Percentiles rank a stretch among this genome's conserved stretches.
Conservation (phyloP, 805 yeast genomes). For the Scheffersomyces ergatensis region DNA sequence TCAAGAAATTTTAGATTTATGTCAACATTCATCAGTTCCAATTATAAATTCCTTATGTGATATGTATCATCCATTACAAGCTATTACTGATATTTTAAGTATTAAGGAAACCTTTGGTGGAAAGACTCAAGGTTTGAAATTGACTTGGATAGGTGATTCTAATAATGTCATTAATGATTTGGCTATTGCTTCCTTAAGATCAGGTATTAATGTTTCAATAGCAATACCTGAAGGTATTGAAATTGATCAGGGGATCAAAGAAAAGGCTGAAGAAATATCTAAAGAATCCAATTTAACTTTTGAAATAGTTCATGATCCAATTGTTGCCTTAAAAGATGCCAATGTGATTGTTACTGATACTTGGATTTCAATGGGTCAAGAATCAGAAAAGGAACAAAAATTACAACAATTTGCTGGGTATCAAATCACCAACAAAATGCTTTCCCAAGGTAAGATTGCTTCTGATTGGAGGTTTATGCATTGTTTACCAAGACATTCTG, state of each 20-base stretch:
- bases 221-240: conserved; percentile 81
- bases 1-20: conserved; percentile 73
- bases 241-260: conserved; percentile 54
- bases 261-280: conserved; percentile 54
- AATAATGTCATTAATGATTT: conserved; percentile 94
- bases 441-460: conserved; percentile 55
- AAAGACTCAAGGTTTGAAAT: conserved; percentile 57
- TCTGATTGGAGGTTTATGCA: conserved; percentile 90
- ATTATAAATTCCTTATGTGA: conserved; percentile 94
- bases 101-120: conserved; percentile 76
- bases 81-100: conserved; percentile 86
- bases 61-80: conserved; percentile 90
- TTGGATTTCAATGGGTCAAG: conserved; percentile 98
- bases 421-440: conserved; percentile 73
- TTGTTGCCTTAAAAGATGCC: conserved; percentile 69
- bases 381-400: conserved; percentile 67
- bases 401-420: conserved; percentile 81
- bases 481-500: conserved; percentile 92
- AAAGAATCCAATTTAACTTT: conserved; percentile 42
- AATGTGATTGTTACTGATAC: conserved; percentile 92
- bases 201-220: conserved; percentile 77
- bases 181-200: conserved; percentile 80
- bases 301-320: conserved; percentile 68
- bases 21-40: conserved; percentile 81
- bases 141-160: conserved; percentile 96